Evolutionary conservation across 345 rosid species (phyloP), one percentile per base, ranked within the genome.

Genomic region (Clausena lansium): DNA sequence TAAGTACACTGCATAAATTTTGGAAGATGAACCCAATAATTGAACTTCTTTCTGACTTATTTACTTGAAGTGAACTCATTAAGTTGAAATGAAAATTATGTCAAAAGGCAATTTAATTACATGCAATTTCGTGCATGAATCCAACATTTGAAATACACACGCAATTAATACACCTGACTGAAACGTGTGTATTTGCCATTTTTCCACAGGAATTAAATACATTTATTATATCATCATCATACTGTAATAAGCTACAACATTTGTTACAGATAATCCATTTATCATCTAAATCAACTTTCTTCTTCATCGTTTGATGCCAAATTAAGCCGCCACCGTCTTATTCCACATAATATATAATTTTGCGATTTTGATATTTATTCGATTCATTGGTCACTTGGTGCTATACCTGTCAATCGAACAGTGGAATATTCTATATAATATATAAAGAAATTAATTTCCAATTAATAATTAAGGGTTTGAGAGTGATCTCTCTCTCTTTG

Each of bases 71-170:
- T 19, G n/a, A 60, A 58, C 72, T 38, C 22, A 28, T 36, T 19
- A 5, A 32, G 32, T 33, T 55, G 47, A 33, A 54, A 50, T 11
- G 32, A 63, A 67, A 30, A 74, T 36, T 58, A 45, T 38, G 24
- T 14, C 22, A 8, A 57, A 64, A 66, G 54, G 32, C 77, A 67
- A 75, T 70, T 50, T 68, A 75, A 62, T 22, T 58, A 22, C 13
- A 38, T 15, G 19, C 65, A 33, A 38, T 36, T 17, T 28, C 39
- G 58, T 50, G 74, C 17, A 70, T 15, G 35, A 45, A 30, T 28
- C 20, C 2, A 3, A 59, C n/a, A 57, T 57, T 22, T 22, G 27
- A 30, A 38, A 38, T 38, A 38, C 39, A 7, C 8, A 4, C 6
- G 39, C 39, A 38, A 4, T 5, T 7, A 38, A 7, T 38, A 60